A percentile compares a stretch with the other conserved stretches of the same genome.
Conservation (phyloP, 164 flowering plant genomes). For the Tinospora cordifolia region DNA sequence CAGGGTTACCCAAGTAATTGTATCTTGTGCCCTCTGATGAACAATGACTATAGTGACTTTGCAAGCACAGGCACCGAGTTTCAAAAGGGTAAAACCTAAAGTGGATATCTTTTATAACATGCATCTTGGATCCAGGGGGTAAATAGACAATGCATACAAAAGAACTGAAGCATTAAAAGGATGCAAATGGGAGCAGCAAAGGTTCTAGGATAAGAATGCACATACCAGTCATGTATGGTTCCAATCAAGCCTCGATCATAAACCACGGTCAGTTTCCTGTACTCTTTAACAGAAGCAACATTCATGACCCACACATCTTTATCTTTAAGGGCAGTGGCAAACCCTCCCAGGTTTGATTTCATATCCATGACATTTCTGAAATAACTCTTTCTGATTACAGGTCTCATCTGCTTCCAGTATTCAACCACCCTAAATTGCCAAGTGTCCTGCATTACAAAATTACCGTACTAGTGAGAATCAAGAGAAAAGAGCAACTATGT, state of each 20-base stretch:
- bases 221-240: slow-evolving; percentile 76
- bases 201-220: slow-evolving; percentile 4
- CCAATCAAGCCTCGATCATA: slow-evolving; percentile 80
- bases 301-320: slow-evolving; percentile 90
- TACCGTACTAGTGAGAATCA: background rate
- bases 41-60: background rate
- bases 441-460: slow-evolving; percentile 36
- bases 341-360: slow-evolving; percentile 79
- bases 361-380: slow-evolving; percentile 82
- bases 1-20: background rate
- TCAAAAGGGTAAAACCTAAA: background rate
- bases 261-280: slow-evolving; percentile 55
- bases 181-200: background rate
- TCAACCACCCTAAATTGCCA: slow-evolving; percentile 63
- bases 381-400: slow-evolving; percentile 37
- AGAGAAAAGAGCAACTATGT: background rate
- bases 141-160: background rate
- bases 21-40: background rate
- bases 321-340: slow-evolving; percentile 68
- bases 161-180: background rate
- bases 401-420: slow-evolving; percentile 71
- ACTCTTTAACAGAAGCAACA: slow-evolving; percentile 51
- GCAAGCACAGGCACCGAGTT: background rate
- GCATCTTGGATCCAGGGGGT: background rate
- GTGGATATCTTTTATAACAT: no score